Percentiles rank a stretch among this genome's conserved stretches.
phyloP scores from a whole-genome alignment of 768 basidiomycete genomes.

The Boletus subparvulus region DNA sequence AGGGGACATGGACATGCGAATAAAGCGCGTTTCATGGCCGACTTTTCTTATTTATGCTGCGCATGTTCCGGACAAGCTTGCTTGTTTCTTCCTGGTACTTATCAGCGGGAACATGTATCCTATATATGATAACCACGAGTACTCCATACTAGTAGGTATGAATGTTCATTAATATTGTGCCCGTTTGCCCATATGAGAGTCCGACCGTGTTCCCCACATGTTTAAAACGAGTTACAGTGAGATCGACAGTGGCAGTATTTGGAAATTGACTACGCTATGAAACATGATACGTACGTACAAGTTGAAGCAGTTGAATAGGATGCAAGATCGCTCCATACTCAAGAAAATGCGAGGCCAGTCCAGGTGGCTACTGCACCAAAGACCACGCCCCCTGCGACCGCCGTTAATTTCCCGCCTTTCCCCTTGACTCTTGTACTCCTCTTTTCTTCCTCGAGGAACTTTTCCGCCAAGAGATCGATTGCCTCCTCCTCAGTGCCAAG shows the following conservation, averaged over 20 bases:
- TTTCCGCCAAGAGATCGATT: conserved; percentile 35
- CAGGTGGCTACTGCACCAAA: conserved; percentile 61
- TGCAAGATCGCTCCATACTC: conserved; percentile 13
- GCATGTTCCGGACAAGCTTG: not conserved
- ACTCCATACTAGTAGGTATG: not conserved
- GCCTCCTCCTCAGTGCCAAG: conserved; percentile 52
- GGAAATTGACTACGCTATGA: not conserved
- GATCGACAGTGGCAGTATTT: conserved; percentile 4
- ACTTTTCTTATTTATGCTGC: not conserved
- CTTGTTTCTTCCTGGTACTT: not conserved
- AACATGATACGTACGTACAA: not conserved
- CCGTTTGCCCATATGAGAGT: not conserved
- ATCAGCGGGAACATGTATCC: not conserved
- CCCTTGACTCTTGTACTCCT: conserved; percentile 20
- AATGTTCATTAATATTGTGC: not conserved
- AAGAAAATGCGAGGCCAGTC: conserved; percentile 56
- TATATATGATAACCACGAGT: not conserved
- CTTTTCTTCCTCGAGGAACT: conserved; percentile 32
- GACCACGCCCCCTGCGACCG: conserved; percentile 56
- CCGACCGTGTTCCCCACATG: not conserved
- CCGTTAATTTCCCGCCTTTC: conserved; percentile 35
- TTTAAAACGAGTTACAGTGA: not conserved
- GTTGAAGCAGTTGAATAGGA: not conserved
- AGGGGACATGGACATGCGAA: conserved; percentile 4
- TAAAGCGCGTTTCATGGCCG: not conserved